Evolutionary conservation across 139 green algal species (phyloP), one percentile per base, ranked within the genome.

Genomic region (Chlorella vulgaris): DNA sequence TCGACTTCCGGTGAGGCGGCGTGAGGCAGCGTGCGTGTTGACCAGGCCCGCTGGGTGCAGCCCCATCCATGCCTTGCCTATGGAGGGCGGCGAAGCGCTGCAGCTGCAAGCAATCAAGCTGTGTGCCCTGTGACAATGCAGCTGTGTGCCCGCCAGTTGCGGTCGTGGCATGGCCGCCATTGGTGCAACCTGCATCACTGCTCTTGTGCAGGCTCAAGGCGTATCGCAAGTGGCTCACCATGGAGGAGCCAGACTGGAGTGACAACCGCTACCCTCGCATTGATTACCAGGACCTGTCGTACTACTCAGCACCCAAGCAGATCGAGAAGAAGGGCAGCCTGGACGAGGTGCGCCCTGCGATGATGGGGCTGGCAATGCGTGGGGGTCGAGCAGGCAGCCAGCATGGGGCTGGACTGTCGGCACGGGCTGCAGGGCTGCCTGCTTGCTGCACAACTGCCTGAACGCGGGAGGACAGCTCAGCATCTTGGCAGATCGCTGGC

Each of bases 301-400:
- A 99, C 88, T 99, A 99, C 90, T 96, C 91, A 26, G 95, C 97
- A 67, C 97, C 97, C 26, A 99, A 98, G 87, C 63, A 89, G 22
- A 94, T 97, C 88, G 89, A 95, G 74, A 97, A 98, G 88, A 96
- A 98, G 81, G 13, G 82, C 35, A 91, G 76, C 39, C 82, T 98
- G 69, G 95, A 98, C 53, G 94, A 98, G 82, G 96, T 65, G 55
- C 18, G 55, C 18, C 8, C 22, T 15, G 55, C 18, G 22, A n/a
- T 5, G 55, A 21, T 5, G 55, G 15, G 18, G 21, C 22, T 65
- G 18, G n/a, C 5, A 28, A 21, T 31, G 55, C n/a, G 18, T n/a
- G 21, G 18, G 13, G 47, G 47, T 15, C 10, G 47, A 55, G 15
- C 47, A 10, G 10, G 47, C n/a, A 55, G 13, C 10, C 47, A 55